phyloP scores from a whole-genome alignment of 257 asterid genomes.

The Lavandula angustifolia region DNA sequence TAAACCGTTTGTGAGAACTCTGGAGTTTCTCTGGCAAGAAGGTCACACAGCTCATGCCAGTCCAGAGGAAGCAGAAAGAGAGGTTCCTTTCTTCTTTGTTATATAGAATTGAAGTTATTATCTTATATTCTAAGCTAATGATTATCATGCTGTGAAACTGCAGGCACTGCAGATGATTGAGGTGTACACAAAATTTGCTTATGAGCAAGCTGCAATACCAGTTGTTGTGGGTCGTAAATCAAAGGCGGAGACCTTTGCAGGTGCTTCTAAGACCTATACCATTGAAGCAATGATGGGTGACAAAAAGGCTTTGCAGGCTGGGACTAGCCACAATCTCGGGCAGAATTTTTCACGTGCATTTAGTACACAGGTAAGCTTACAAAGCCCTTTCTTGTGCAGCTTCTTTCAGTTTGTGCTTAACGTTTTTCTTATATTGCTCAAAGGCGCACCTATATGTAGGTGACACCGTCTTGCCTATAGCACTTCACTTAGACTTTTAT shows the following conservation, averaged over 20 bases:
- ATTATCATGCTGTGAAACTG: constrained; percentile 42
- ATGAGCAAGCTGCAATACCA: constrained; percentile 98
- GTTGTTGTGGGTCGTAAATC: constrained; percentile 97
- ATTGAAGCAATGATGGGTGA: constrained; percentile 99
- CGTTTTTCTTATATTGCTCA: background rate
- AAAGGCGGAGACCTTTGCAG: constrained; percentile 90
- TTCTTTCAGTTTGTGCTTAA: constrained; percentile 9
- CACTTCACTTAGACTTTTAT: no score
- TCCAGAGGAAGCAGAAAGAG: constrained; percentile 88
- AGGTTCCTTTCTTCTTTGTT: constrained; percentile 51
- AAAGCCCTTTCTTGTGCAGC: constrained; percentile 22
- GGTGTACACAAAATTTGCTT: constrained; percentile 83
- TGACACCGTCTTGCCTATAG: no score
- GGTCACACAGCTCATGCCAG: constrained; percentile 99
- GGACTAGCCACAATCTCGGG: constrained; percentile 98
- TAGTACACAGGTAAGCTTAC: constrained; percentile 71
- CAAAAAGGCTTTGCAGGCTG: constrained; percentile 94
- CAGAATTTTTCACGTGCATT: constrained; percentile 98
- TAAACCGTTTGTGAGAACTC: constrained; percentile 90
- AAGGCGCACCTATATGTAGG: no score
- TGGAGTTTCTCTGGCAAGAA: constrained; percentile 98
- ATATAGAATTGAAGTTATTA: constrained; percentile 8
- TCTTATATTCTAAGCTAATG: constrained; percentile 32
- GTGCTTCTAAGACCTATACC: constrained; percentile 91
- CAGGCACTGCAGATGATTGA: constrained; percentile 98